phyloP scores from a whole-genome alignment of 306 rosid genomes.

The Begonia loranthoides region DNA sequence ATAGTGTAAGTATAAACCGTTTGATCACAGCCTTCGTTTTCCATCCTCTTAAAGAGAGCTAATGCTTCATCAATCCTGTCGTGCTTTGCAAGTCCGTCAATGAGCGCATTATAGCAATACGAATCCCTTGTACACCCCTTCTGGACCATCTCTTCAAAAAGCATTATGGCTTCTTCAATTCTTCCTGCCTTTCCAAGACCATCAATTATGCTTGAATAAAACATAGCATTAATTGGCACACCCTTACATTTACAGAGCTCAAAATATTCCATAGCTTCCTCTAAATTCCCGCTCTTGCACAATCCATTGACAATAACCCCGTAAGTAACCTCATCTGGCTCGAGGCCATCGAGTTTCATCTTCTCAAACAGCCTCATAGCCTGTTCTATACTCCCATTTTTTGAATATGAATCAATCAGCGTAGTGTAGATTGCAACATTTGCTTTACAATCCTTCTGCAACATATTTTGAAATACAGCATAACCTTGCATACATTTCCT shows the following conservation, averaged over 20 bases:
- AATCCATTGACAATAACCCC: conserved; percentile 72
- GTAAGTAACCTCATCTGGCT: conserved; percentile 73
- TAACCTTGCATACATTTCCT: conserved; percentile 56
- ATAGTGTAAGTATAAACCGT: conserved; percentile 70
- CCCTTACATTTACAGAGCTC: conserved; percentile 35
- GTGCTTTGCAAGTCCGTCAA: conserved; percentile 54
- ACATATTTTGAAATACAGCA: conserved; percentile 49
- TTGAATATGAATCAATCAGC: conserved; percentile 55
- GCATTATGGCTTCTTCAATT: conserved; percentile 56
- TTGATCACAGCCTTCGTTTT: conserved; percentile 68
- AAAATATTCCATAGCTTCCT: conserved; percentile 60
- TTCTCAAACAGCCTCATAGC: conserved; percentile 57
- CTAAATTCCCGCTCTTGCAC: conserved; percentile 66
- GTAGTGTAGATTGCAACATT: conserved; percentile 70
- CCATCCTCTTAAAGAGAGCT: conserved; percentile 45
- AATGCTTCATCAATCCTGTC: conserved; percentile 60
- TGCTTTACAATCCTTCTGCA: conserved; percentile 35
- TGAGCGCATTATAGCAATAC: conserved; percentile 57
- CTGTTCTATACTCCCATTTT: conserved; percentile 43
- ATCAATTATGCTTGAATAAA: conserved; percentile 69
- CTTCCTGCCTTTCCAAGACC: conserved; percentile 85
- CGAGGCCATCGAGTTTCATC: conserved; percentile 47
- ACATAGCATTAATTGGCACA: conserved; percentile 43
- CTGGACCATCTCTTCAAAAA: conserved; percentile 55
- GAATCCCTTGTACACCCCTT: conserved; percentile 64